Conservation (phyloP, 768 basidiomycete species). For the Hydnum rufescens region DNA sequence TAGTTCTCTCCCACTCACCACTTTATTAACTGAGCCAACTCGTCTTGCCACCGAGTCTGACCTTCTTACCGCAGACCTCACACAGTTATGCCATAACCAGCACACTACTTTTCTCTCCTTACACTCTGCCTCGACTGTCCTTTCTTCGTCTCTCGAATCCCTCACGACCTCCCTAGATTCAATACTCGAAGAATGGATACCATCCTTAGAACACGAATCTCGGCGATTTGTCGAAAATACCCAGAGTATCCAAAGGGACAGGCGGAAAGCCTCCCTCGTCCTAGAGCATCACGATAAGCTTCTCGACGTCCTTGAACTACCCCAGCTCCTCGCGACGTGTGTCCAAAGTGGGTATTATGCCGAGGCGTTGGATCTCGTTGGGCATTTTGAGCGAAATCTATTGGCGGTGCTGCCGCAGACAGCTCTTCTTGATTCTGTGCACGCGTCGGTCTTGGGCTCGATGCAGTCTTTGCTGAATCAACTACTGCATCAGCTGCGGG, state of each 20-base stretch:
- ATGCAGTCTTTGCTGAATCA: constrained; percentile 39
- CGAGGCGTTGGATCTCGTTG: constrained; percentile 72
- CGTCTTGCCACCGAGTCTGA: constrained; percentile 66
- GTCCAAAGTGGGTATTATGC: constrained; percentile 82
- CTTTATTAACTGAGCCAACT: constrained; percentile 54
- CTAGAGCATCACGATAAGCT: constrained; percentile 89
- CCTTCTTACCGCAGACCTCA: constrained; percentile 74
- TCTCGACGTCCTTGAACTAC: constrained; percentile 76
- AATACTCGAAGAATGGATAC: constrained; percentile 44
- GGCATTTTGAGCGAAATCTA: constrained; percentile 37
- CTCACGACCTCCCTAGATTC: constrained; percentile 54
- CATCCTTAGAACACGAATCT: constrained; percentile 55
- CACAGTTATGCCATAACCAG: constrained; percentile 74
- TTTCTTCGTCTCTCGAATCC: constrained; percentile 50
- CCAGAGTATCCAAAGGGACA: constrained; percentile 46
- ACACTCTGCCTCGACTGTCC: constrained; percentile 55
- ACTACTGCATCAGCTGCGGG: constrained; percentile 58
- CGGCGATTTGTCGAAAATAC: constrained; percentile 51
- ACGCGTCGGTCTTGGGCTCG: constrained; percentile 24
- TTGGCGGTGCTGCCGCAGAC: constrained; percentile 17
- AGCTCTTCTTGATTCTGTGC: constrained; percentile 31
- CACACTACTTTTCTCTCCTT: constrained; percentile 86
- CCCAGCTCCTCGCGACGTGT: constrained; percentile 79
- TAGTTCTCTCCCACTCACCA: constrained; percentile 40
- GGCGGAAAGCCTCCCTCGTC: constrained; percentile 62